phyloP scores from a whole-genome alignment of 805 yeast genomes.

The Priceomyces melissophilus region DNA sequence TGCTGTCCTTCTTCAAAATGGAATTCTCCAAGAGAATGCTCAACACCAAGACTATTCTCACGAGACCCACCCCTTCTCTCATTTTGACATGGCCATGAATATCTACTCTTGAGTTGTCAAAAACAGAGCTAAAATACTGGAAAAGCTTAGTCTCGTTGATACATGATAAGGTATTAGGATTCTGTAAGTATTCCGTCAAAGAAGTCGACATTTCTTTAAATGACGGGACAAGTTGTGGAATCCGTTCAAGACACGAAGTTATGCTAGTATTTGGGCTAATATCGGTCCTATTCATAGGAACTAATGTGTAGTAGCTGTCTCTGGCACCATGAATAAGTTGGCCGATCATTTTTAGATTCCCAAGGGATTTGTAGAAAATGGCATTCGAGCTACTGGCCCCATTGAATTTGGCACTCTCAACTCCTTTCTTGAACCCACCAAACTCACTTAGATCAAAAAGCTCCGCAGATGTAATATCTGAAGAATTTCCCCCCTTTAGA shows the following conservation, averaged over 20 bases:
- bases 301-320: not conserved
- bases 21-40: not conserved
- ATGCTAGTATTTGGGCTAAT: not conserved
- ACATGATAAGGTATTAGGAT: not conserved
- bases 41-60: not conserved
- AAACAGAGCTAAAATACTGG: not conserved
- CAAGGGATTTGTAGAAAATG: not conserved
- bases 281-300: not conserved
- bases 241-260: not conserved
- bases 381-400: constrained; percentile 1
- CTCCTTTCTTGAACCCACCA: not conserved
- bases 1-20: not conserved
- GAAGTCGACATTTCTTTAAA: not conserved
- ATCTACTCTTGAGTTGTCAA: not conserved
- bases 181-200: not conserved
- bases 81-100: not conserved
- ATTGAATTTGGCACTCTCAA: not conserved
- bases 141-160: not conserved
- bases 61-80: not conserved
- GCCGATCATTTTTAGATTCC: not conserved
- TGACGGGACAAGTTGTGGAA: not conserved
- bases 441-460: not conserved
- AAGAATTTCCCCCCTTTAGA: not conserved
- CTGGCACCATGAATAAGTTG: not conserved
- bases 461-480: not conserved